Conservation (phyloP, 257 asterid genomes). For the Capsicum chinense region DNA sequence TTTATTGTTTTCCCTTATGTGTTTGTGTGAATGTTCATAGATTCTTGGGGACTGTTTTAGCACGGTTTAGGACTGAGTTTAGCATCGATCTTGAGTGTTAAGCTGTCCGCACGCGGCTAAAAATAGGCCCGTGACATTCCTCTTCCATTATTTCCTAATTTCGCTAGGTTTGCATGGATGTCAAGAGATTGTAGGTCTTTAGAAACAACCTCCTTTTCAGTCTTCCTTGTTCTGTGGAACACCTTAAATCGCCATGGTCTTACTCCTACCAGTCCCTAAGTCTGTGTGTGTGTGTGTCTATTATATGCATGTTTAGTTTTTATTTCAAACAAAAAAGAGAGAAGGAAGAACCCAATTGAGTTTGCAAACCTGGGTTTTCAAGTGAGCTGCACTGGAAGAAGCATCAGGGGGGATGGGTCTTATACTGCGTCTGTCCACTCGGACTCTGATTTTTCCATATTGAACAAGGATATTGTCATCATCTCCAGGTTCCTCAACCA, state of each 20-base stretch:
- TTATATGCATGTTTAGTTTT: not conserved
- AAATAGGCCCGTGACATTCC: no score
- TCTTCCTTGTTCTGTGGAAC: not conserved
- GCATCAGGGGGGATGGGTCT: slow-evolving; percentile 45
- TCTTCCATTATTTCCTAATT: slow-evolving; percentile 21
- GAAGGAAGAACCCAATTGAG: not conserved
- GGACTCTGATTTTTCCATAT: slow-evolving; percentile 79
- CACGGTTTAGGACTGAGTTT: no score
- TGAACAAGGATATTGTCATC: slow-evolving; percentile 80
- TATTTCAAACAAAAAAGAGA: not conserved
- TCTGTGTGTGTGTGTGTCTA: not conserved
- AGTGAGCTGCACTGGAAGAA: slow-evolving; percentile 42
- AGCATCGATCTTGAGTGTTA: no score
- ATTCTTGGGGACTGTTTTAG: no score
- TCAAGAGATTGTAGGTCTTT: slow-evolving; percentile 19
- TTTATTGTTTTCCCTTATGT: no score
- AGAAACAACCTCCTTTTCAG: not conserved
- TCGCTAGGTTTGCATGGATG: not conserved
- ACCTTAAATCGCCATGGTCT: not conserved
- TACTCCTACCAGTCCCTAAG: not conserved
- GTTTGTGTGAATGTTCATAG: no score
- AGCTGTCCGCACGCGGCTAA: no score
- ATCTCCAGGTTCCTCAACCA: slow-evolving; percentile 75
- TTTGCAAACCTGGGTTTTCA: slow-evolving; percentile 53
- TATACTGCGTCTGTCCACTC: slow-evolving; percentile 51